Conservation (phyloP, 169 alveolate genomes). For the Cryptosporidium parvum region DNA sequence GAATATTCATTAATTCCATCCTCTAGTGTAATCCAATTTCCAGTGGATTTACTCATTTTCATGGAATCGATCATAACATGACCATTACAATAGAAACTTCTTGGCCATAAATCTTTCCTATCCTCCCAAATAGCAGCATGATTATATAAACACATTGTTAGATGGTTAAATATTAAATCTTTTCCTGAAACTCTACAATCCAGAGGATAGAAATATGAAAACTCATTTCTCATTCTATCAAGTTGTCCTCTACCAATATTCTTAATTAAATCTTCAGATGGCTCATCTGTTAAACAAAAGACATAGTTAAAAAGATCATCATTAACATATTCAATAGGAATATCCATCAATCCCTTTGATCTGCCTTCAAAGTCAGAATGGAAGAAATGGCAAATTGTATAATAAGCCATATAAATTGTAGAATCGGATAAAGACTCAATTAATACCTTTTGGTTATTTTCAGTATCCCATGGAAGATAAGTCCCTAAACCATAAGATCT, state of each 20-base stretch:
- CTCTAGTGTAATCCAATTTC: conserved; percentile 95
- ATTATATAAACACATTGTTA: conserved; percentile 97
- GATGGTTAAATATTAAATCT: conserved; percentile 98
- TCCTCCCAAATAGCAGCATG: conserved; percentile 99
- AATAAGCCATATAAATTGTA: conserved; percentile 99
- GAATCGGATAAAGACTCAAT: conserved; percentile 99
- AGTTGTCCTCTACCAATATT: conserved; percentile 80
- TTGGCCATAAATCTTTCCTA: conserved; percentile 80
- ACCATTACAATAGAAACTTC: conserved; percentile 97
- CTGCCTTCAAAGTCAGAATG: conserved; percentile 93
- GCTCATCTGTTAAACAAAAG: conserved; percentile 88
- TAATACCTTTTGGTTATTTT: conserved; percentile 85
- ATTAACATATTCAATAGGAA: conserved; percentile 90
- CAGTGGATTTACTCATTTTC: conserved; percentile 97
- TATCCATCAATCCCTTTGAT: conserved; percentile 87
- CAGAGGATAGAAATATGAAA: conserved; percentile 95
- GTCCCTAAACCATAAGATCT: conserved; percentile 99
- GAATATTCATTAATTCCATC: conserved; percentile 93
- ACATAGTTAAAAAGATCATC: conserved; percentile 96
- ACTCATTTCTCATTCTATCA: conserved; percentile 90
- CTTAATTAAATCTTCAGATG: conserved; percentile 83
- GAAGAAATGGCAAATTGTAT: conserved; percentile 96
- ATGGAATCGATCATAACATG: conserved; percentile 95
- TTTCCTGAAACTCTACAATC: conserved; percentile 96
- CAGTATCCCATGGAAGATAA: conserved; percentile 93